Base-by-base conservation (phyloP, 2,329 filamentous ascomycete species). In the Fusarium circinatum region DNA sequence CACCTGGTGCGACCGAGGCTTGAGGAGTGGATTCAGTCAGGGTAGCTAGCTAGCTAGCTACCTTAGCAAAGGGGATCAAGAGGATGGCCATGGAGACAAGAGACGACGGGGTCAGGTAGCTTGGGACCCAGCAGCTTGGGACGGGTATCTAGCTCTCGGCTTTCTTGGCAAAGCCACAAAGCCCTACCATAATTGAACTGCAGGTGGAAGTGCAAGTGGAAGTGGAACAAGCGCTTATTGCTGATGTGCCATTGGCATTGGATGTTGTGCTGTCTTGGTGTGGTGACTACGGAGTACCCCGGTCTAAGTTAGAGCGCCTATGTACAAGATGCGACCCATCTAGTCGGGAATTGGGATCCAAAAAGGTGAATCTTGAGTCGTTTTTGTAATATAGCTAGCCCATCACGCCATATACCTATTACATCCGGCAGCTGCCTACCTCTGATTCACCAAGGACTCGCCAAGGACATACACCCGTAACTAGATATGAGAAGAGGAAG, bases 111-210 rank as follows among this genome's bases (percentile, higher is more conserved):
- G 56, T 47, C 60, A 34, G 51, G 32, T 45, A 49, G 44, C 26
- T 47, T 47, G 26, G 70, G 76, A 77, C 76, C 76, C 76, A 78
- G 74, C 74, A 78, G 76, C 74, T 68, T 78, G 76, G 76, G 75
- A 78, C 76, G 75, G 76, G 75, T 78, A 78, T 77, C 76, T 78
- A 74, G 68, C 71, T 78, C 76, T 78, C 68, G 75, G 65, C 65
- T 71, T 68, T 65, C 67, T 65, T 67, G 56, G 60, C 68, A 65
- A 66, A 74, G 72, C 71, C 73, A 71, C 68, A 69, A 69, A 76
- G 66, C 67, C 75, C 67, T 77, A 75, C 63, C 63, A 65, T 60
- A 60, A 68, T 42, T 42, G 63, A 70, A 59, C 39, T 70, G 26
- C 18, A 65, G 8, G 65, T 67, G 59, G 64, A 65, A 48, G 32